These are phyloP conservation scores for Euphorbia tirucalli DNA, from an alignment of 345 rosid species.

Conservation along the genomic window DNA sequence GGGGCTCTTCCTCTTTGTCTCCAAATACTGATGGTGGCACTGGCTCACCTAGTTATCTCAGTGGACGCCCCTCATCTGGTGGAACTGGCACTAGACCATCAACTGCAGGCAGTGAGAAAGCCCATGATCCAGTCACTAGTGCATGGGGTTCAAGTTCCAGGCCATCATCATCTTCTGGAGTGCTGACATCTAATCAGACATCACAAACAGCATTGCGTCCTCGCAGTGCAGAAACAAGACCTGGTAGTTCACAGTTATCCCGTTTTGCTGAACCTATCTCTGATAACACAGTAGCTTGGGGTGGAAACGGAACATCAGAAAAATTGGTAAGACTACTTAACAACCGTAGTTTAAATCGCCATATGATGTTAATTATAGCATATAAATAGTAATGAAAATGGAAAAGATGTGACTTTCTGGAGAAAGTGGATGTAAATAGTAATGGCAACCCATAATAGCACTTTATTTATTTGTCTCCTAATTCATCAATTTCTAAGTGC, in stretches of 20 bases:
- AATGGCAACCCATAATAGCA: not conserved
- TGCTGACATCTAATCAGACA: constrained; percentile 65
- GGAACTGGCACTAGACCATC: constrained; percentile 94
- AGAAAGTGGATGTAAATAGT: not conserved
- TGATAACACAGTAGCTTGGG: constrained; percentile 67
- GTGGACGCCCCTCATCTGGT: constrained; percentile 93
- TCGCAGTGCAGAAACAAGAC: constrained; percentile 97
- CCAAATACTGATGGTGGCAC: constrained; percentile 69
- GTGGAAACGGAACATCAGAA: constrained; percentile 47
- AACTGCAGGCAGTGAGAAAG: constrained; percentile 83
- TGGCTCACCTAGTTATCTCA: constrained; percentile 75
- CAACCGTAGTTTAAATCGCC: not conserved
- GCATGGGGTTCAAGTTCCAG: constrained; percentile 82
- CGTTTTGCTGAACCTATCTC: constrained; percentile 83
- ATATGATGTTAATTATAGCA: not conserved
- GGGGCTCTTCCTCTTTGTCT: constrained; percentile 75
- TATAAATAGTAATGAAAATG: too few relatives aligned
- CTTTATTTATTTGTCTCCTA: not conserved
- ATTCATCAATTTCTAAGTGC: not conserved
- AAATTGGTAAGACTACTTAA: constrained; percentile 50
- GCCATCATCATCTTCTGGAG: constrained; percentile 96
- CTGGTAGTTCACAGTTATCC: constrained; percentile 96
- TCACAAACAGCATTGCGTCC: constrained; percentile 72
- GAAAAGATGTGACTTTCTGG: too few relatives aligned
- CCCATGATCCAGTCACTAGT: constrained; percentile 52